These are phyloP conservation scores for Mortierella sp. DNA, from an alignment of 371 early-diverging fungal genomes.

Conservation along the genomic window DNA sequence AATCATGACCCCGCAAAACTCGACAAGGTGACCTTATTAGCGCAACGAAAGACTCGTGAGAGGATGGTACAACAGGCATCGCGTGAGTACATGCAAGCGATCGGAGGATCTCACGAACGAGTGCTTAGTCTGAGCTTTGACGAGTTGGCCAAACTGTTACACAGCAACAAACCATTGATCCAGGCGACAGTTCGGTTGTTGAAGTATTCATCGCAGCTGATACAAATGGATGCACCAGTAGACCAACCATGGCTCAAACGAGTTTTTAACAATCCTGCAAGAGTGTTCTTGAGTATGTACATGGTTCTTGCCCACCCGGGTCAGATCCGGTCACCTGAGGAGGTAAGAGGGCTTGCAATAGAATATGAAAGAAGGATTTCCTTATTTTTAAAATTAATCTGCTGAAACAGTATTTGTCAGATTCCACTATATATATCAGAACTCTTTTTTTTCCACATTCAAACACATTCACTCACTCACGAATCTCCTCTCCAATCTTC, in stretches of 20 bases:
- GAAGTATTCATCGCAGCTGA: slow-evolving; percentile 33
- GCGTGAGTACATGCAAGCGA: slow-evolving; percentile 40
- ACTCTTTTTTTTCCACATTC: background rate
- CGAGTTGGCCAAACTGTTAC: slow-evolving; percentile 31
- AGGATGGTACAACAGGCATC: slow-evolving; percentile 30
- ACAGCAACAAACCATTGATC: slow-evolving; percentile 35
- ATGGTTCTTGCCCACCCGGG: slow-evolving; percentile 48
- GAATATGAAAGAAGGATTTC: slow-evolving; percentile 22
- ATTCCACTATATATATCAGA: background rate
- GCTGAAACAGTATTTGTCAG: slow-evolving; percentile 18
- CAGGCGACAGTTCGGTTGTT: slow-evolving; percentile 39
- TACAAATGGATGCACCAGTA: slow-evolving; percentile 9
- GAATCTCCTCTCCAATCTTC: slow-evolving; percentile 9
- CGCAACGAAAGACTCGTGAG: slow-evolving; percentile 24
- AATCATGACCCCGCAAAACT: slow-evolving; percentile 2
- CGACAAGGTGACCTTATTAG: slow-evolving; percentile 21
- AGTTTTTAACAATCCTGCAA: slow-evolving; percentile 26
- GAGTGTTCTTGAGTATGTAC: slow-evolving; percentile 50
- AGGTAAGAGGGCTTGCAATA: slow-evolving; percentile 28
- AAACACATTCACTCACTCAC: background rate
- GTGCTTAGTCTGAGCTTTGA: slow-evolving; percentile 32
- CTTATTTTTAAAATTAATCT: background rate
- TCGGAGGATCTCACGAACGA: slow-evolving; percentile 40
- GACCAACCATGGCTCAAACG: background rate
- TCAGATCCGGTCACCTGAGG: slow-evolving; percentile 41